Evolutionary conservation across 139 green algal species (phyloP).

Genomic region (Chlorella sorokiniana): DNA sequence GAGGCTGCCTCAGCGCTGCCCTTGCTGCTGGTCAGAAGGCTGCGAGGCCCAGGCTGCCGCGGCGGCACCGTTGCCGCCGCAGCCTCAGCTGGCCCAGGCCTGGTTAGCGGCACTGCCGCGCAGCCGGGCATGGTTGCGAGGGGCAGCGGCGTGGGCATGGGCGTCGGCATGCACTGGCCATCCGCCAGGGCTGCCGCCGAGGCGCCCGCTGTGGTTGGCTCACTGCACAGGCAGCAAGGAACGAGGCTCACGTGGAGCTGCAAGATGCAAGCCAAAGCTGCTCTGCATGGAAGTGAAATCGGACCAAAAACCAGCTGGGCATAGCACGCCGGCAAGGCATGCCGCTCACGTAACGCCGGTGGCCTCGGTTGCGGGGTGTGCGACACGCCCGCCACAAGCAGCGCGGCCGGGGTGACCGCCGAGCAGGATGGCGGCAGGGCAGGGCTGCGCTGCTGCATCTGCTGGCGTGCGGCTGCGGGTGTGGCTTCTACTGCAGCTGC

Average conservation of each 20-base stretch:
- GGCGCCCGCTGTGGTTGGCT: background rate
- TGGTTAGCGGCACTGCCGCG: too few species aligned
- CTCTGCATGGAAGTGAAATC: too few species aligned
- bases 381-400: background rate
- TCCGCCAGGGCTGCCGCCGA: slow-evolving; percentile 8
- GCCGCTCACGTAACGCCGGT: too few species aligned
- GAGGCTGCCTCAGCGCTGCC: background rate
- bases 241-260: too few species aligned
- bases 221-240: background rate
- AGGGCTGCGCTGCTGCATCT: slow-evolving; percentile 1
- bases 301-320: too few species aligned
- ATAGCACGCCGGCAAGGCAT: too few species aligned
- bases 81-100: background rate
- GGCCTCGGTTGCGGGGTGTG: slow-evolving; percentile 8
- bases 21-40: background rate
- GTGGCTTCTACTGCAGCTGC: background rate
- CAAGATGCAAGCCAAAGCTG: background rate
- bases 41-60: background rate
- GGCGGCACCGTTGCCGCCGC: background rate
- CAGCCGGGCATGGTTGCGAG: too few species aligned
- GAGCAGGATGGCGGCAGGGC: background rate
- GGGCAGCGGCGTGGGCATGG: background rate
- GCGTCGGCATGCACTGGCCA: slow-evolving; percentile 15
- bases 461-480: background rate
- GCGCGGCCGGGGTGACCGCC: background rate